A percentile compares a stretch with the other conserved stretches of the same genome.
These are phyloP conservation scores for Fraxinus platypoda DNA, from an alignment of 305 asterid genomes.

Conservation along the genomic window DNA sequence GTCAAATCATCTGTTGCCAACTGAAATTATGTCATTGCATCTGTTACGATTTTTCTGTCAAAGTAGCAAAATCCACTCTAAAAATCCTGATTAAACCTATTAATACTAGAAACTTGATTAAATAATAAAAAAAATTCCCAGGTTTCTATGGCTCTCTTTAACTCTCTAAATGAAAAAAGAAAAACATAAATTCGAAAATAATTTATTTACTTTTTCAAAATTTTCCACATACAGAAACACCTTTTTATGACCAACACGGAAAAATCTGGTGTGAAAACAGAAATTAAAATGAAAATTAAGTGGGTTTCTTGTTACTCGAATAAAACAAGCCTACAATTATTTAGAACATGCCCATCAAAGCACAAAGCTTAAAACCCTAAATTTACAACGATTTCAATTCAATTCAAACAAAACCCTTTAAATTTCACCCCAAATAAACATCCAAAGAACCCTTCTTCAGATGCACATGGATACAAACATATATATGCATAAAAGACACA, in stretches of 20 bases:
- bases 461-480: background rate
- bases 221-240: background rate
- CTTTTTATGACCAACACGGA: background rate
- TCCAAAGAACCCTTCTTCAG: background rate
- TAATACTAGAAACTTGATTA: background rate
- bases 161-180: background rate
- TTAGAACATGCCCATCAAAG: background rate
- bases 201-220: background rate
- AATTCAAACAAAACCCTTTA: constrained; percentile 16
- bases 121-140: background rate
- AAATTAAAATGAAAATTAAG: background rate
- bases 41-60: background rate
- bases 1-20: background rate
- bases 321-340: background rate
- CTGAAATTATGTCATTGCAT: background rate
- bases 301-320: background rate
- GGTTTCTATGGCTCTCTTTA: background rate
- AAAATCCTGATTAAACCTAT: background rate
- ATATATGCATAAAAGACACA: background rate
- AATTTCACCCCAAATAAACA: background rate
- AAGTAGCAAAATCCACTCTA: background rate
- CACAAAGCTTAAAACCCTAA: constrained; percentile 1
- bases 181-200: background rate
- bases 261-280: background rate
- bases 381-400: constrained; percentile 7